These are phyloP conservation scores for Penicillium sp. DNA, from an alignment of 2,329 filamentous ascomycete species.

Conservation along the genomic window DNA sequence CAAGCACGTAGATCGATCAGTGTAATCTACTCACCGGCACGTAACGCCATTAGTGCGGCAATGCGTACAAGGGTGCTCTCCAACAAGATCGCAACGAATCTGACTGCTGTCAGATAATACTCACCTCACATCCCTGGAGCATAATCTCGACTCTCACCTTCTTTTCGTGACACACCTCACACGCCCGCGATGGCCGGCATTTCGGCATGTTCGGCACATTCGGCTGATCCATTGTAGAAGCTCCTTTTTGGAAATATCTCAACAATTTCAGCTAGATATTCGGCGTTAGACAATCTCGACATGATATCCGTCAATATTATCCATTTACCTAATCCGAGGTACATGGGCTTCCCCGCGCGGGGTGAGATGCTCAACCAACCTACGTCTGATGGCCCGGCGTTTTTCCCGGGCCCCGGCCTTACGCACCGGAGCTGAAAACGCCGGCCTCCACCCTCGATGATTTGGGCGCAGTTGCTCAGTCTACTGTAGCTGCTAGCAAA, in stretches of 20 bases:
- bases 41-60: background rate
- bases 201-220: background rate
- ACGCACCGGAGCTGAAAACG: no score
- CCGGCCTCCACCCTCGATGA: no score
- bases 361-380: no score
- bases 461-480: no score
- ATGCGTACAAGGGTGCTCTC: background rate
- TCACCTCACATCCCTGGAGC: background rate
- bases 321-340: background rate
- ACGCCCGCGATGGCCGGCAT: background rate
- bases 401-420: no score
- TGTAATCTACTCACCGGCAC: background rate
- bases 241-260: background rate
- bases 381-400: no score
- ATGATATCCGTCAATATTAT: no score
- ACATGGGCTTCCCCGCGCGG: background rate
- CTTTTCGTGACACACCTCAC: background rate
- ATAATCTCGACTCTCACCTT: background rate
- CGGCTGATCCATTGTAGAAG: background rate
- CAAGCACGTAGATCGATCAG: background rate
- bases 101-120: background rate
- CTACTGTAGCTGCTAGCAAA: no score
- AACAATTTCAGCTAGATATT: background rate
- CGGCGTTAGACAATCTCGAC: no score
- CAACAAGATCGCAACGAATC: background rate